phyloP scores from a whole-genome alignment of 2,329 filamentous ascomycete species.

The Claviceps sp. region DNA sequence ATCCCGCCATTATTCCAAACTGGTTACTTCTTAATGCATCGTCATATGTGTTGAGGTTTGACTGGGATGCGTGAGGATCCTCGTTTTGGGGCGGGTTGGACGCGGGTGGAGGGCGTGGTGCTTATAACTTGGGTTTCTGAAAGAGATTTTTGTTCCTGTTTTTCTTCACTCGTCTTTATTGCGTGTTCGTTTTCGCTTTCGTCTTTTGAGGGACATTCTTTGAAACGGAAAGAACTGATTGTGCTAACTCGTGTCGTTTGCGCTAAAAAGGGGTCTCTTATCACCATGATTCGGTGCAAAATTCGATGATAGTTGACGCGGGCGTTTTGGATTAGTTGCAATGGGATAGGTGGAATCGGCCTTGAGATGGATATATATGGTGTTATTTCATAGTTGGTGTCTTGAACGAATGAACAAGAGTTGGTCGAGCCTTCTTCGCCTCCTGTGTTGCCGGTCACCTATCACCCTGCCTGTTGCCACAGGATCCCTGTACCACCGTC shows the following conservation, averaged over 20 bases:
- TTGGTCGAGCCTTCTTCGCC: too few relatives aligned
- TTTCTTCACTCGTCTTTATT: not conserved
- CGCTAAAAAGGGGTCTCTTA: not conserved
- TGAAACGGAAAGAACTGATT: not conserved
- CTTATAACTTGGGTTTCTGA: constrained; percentile 35
- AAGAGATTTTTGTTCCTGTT: constrained; percentile 14
- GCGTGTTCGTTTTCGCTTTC: not conserved
- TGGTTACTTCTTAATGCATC: constrained; percentile 14
- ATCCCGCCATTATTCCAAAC: constrained; percentile 8
- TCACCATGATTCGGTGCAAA: not conserved
- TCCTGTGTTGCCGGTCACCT: not conserved
- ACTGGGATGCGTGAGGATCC: constrained; percentile 9
- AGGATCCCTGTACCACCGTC: too few relatives aligned
- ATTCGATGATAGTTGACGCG: not conserved
- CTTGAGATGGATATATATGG: not conserved
- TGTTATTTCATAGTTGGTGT: not conserved
- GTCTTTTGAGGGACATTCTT: not conserved
- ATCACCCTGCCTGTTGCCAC: too few relatives aligned
- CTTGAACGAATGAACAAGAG: too few relatives aligned
- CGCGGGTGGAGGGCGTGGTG: constrained; percentile 27
- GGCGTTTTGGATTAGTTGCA: not conserved
- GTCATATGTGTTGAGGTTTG: constrained; percentile 19
- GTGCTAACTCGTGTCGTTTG: not conserved
- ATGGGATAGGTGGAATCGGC: not conserved
- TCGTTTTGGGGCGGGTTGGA: constrained; percentile 14